These are phyloP conservation scores for Populus tomentosa DNA, from an alignment of 441 rosid genomes.

Conservation along the genomic window DNA sequence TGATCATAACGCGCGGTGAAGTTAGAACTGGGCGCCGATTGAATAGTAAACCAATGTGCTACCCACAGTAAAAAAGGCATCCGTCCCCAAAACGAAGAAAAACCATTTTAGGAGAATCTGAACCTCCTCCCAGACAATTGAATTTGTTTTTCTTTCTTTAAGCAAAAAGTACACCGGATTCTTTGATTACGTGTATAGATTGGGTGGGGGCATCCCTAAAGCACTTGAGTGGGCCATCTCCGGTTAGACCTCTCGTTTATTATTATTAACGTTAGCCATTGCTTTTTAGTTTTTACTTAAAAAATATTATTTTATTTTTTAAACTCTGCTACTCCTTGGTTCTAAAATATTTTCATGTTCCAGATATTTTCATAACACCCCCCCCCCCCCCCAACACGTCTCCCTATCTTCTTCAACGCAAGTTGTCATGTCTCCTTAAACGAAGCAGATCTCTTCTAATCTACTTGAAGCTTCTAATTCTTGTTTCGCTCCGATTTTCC, in stretches of 20 bases:
- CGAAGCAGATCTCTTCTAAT: background rate
- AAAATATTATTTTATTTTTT: too few relatives aligned
- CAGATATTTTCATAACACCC: too few relatives aligned
- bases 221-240: background rate
- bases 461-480: background rate
- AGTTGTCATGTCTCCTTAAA: background rate
- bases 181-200: slow-evolving; percentile 25
- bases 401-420: background rate
- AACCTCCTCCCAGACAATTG: background rate
- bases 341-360: too few relatives aligned
- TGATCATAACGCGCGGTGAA: too few relatives aligned
- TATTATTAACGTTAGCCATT: too few relatives aligned
- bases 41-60: background rate
- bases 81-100: slow-evolving; percentile 2
- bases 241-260: background rate
- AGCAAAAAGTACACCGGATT: background rate
- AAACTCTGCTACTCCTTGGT: too few relatives aligned
- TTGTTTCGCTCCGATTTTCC: background rate
- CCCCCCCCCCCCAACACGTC: too few relatives aligned
- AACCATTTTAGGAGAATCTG: slow-evolving; percentile 4
- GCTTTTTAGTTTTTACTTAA: background rate
- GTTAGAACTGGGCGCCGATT: background rate
- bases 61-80: slow-evolving; percentile 10
- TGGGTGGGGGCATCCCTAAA: slow-evolving; percentile 32
- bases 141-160: too few relatives aligned